These are phyloP conservation scores for Ustilago shanxiensis DNA, from an alignment of 1,284 basidiomycete species.

Conservation along the genomic window DNA sequence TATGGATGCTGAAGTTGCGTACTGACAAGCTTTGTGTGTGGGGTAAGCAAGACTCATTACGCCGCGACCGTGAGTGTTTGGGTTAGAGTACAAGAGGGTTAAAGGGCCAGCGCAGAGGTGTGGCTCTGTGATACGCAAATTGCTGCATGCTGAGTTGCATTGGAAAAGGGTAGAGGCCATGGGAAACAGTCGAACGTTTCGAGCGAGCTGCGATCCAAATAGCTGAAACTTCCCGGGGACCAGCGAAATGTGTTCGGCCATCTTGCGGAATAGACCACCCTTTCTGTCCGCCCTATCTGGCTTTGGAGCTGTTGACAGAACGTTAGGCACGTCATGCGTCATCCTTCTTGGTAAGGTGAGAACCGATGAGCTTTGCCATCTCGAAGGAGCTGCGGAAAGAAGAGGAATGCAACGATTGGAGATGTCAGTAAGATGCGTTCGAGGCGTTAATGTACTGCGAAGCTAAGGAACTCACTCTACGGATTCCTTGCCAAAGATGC, in stretches of 20 bases:
- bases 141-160: constrained; percentile 3
- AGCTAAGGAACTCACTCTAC: constrained; percentile 73
- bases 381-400: constrained; percentile 62
- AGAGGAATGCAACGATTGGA: not conserved
- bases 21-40: not conserved
- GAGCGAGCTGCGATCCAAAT: no score
- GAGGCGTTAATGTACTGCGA: not conserved
- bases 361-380: constrained; percentile 68
- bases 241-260: no score
- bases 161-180: not conserved
- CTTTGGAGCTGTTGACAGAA: not conserved
- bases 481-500: constrained; percentile 80
- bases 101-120: not conserved
- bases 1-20: no score
- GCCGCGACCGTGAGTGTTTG: not conserved
- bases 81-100: constrained; percentile 30
- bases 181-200: no score
- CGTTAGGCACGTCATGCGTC: constrained; percentile 26
- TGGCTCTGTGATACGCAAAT: not conserved
- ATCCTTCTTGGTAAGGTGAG: constrained; percentile 66
- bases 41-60: constrained; percentile 17
- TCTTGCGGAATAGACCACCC: not conserved
- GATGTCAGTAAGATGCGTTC: not conserved
- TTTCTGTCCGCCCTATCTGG: not conserved
- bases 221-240: no score